Evolutionary conservation across 805 yeast genomes (phyloP).

Genomic region (Lipomyces yamadae): DNA sequence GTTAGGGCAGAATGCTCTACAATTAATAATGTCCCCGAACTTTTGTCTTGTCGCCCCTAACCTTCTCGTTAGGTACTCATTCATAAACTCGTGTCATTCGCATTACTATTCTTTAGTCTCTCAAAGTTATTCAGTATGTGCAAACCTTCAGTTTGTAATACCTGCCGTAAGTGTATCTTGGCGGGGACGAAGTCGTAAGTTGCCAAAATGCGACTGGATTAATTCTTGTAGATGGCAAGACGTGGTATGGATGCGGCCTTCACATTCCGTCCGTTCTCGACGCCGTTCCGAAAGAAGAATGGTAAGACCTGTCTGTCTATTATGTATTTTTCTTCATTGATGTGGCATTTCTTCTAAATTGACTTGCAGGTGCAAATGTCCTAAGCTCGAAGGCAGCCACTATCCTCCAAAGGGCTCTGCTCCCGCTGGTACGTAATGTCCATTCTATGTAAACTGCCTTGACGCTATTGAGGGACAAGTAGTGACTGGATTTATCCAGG

Average conservation of each 20-base stretch:
- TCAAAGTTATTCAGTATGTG: constrained; percentile 22
- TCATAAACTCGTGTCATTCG: neutral
- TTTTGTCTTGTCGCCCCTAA: too few species aligned
- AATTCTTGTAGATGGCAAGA: constrained; percentile 34
- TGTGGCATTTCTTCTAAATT: neutral
- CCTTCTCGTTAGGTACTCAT: too few species aligned
- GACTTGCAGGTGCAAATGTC: constrained; percentile 39
- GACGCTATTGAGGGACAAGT: neutral
- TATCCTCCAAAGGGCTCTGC: constrained; percentile 38
- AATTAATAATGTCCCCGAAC: too few species aligned
- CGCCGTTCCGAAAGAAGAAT: constrained; percentile 36
- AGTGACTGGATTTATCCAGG: neutral
- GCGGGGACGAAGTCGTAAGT: neutral
- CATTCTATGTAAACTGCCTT: neutral
- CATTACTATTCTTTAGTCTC: neutral
- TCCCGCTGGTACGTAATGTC: constrained; percentile 21
- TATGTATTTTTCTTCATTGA: neutral
- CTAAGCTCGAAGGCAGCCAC: constrained; percentile 31
- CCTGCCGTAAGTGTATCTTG: constrained; percentile 26
- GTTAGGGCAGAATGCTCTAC: too few species aligned
- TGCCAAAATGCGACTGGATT: neutral
- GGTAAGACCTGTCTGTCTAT: constrained; percentile 29
- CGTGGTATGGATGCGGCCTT: constrained; percentile 44
- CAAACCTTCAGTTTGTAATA: constrained; percentile 23
- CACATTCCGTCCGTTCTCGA: constrained; percentile 43